Base-by-base conservation (phyloP, 352 stramenopile species). In the Phytophthora sojae region DNA sequence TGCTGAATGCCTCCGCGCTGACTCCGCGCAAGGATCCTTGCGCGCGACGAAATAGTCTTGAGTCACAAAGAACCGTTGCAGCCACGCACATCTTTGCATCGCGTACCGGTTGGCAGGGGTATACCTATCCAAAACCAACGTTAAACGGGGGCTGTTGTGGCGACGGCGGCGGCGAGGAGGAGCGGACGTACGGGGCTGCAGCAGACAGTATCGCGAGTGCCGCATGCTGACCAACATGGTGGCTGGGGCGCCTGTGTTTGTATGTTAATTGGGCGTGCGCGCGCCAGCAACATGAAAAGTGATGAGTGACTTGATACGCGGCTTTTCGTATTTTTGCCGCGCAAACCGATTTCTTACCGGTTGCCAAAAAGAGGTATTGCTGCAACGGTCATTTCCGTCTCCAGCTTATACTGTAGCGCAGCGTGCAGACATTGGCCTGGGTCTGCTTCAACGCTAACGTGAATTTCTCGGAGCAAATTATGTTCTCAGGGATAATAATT, bases 241-340 rank as follows among this genome's bases (percentile, higher is more conserved):
- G 7, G 19, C 42, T 50, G 42, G 17, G 3, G 15, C 12, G 12
- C 12, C 1, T 23, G 3, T 4, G 17, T 4, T 26, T 26, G 25
- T 21, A 21, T 50, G 42, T 17, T 15, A 25, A 29, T 11, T 26
- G 45, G 50, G 50, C 8, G 23, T 35, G 23, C 12, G 12, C 49
- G 50, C 21, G 50, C 15, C n/a, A 14, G 50, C 23, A 56, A 37
- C 12, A 32, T 30, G 50, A 23, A 35, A 35, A 56, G 50, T 56
- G 50, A 56, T 56, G 50, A 56, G 50, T 32, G 50, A 37, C 50
- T 30, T 21, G 23, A 56, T 35, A 21, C 50, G 50, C 50, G 45
- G 45, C 50, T 56, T 21, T 55, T 56, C 50, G 50, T 56, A 15
- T 56, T 35, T 56, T 56, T 56, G 50, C 21, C 9, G 12, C 21